These are phyloP conservation scores for Yamadazyma membranifaciens DNA, from an alignment of 1,139 yeast genomes.

Conservation along the genomic window DNA sequence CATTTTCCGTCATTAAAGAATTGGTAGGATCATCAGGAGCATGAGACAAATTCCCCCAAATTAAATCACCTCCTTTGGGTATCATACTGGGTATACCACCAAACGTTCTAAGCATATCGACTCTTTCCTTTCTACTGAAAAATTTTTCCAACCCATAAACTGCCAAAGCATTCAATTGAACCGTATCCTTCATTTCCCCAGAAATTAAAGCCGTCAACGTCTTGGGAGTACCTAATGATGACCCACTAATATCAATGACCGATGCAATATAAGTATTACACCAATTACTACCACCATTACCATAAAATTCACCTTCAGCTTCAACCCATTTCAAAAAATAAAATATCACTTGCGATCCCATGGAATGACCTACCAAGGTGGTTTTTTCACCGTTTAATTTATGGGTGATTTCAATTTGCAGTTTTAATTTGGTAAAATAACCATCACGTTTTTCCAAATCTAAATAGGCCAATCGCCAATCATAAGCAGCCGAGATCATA, in stretches of 20 bases:
- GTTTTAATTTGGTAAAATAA: slow-evolving; percentile 74
- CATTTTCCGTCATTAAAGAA: slow-evolving; percentile 23
- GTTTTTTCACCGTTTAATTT: slow-evolving; percentile 63
- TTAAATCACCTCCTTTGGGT: slow-evolving; percentile 87
- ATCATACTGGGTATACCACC: slow-evolving; percentile 95
- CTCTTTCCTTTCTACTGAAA: slow-evolving; percentile 84
- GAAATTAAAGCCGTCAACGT: slow-evolving; percentile 86
- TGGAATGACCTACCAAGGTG: slow-evolving; percentile 86
- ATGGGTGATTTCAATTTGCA: slow-evolving; percentile 59
- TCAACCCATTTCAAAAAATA: slow-evolving; percentile 96
- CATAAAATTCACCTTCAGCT: slow-evolving; percentile 73
- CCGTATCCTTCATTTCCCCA: slow-evolving; percentile 98
- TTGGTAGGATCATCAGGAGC: slow-evolving; percentile 64
- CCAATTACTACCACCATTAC: slow-evolving; percentile 89
- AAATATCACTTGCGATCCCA: slow-evolving; percentile 90
- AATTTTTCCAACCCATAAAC: slow-evolving; percentile 93
- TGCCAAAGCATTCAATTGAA: slow-evolving; percentile 88
- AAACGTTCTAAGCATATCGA: slow-evolving; percentile 80
- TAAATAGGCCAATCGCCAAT: slow-evolving; percentile 89
- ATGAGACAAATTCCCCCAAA: slow-evolving; percentile 73
- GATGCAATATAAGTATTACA: slow-evolving; percentile 81
- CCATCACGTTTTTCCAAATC: slow-evolving; percentile 87
- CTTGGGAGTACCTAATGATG: slow-evolving; percentile 89
- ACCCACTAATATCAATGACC: slow-evolving; percentile 83
- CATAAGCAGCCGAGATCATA: slow-evolving; percentile 90